These are phyloP conservation scores for Carallia brachiata DNA, from an alignment of 345 rosid species.

Conservation along the genomic window DNA sequence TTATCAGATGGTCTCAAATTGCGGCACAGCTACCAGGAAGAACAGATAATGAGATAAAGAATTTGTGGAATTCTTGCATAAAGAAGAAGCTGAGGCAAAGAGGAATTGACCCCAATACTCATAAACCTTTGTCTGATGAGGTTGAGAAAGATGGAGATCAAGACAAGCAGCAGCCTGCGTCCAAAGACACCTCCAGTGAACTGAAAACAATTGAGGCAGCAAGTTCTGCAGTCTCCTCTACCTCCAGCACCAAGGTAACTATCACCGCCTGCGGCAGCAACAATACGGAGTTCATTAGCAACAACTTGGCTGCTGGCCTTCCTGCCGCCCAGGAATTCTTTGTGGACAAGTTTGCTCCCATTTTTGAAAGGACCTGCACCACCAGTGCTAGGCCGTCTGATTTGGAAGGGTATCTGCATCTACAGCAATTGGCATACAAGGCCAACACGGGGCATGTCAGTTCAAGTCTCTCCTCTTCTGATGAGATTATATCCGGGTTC, in stretches of 20 bases:
- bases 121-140: constrained; percentile 37
- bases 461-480: constrained; percentile 35
- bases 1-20: constrained; percentile 31
- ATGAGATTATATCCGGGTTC: constrained; percentile 24
- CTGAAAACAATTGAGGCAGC: constrained; percentile 13
- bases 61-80: constrained; percentile 31
- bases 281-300: too few species aligned
- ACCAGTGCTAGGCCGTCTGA: constrained; percentile 34
- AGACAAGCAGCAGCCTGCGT: constrained; percentile 24
- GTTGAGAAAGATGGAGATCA: constrained; percentile 28
- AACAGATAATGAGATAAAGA: constrained; percentile 33
- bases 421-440: constrained; percentile 54
- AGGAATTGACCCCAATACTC: constrained; percentile 31
- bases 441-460: constrained; percentile 42
- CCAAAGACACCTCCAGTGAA: background rate
- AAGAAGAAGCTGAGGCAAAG: constrained; percentile 33
- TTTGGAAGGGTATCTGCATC: constrained; percentile 46
- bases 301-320: constrained; percentile 11
- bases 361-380: constrained; percentile 26
- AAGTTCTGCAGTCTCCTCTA: constrained; percentile 17
- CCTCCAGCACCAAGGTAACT: constrained; percentile 15
- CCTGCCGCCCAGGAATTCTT: constrained; percentile 46
- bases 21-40: constrained; percentile 32
- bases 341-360: constrained; percentile 37
- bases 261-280: background rate